Conservation (phyloP, 257 asterid genomes). For the Vinca minor region DNA sequence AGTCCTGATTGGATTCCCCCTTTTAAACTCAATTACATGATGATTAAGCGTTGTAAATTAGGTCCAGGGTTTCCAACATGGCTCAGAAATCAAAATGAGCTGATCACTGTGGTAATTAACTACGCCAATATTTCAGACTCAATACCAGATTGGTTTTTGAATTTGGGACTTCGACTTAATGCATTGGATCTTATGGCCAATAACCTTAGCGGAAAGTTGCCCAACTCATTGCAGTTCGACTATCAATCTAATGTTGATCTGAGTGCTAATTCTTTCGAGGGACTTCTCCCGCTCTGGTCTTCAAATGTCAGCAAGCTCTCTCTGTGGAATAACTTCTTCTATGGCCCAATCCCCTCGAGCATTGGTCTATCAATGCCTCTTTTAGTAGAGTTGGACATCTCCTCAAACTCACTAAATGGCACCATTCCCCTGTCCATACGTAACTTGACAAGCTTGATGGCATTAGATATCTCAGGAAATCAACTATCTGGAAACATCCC, state of each 20-base stretch:
- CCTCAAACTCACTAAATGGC: conserved; percentile 22
- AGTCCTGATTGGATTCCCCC: conserved; percentile 26
- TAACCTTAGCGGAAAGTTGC: conserved; percentile 23
- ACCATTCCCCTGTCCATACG: conserved; percentile 24
- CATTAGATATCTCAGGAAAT: conserved; percentile 24
- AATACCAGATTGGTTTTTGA: conserved; percentile 30
- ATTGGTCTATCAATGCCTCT: conserved; percentile 20
- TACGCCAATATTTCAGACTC: conserved; percentile 19
- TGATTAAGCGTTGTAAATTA: conserved; percentile 23
- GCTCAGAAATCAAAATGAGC: conserved; percentile 23
- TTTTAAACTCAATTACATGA: conserved; percentile 23
- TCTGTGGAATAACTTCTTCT: conserved; percentile 27
- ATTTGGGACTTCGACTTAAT: conserved; percentile 19
- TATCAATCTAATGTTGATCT: conserved; percentile 16
- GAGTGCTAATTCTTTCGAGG: conserved; percentile 20
- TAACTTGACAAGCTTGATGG: conserved; percentile 15
- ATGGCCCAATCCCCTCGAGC: conserved; percentile 29
- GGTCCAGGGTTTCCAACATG: conserved; percentile 33
- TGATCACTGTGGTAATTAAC: conserved; percentile 19
- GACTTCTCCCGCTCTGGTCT: conserved; percentile 36
- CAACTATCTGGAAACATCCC: conserved; percentile 24
- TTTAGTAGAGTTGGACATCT: conserved; percentile 24
- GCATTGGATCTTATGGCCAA: conserved; percentile 26
- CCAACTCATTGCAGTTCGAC: conserved; percentile 17
- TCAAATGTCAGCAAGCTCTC: conserved; percentile 21